A percentile compares a stretch with the other conserved stretches of the same genome.
phyloP scores from a whole-genome alignment of 371 early-diverging fungal species.

The Actinomortierella wolfii region DNA sequence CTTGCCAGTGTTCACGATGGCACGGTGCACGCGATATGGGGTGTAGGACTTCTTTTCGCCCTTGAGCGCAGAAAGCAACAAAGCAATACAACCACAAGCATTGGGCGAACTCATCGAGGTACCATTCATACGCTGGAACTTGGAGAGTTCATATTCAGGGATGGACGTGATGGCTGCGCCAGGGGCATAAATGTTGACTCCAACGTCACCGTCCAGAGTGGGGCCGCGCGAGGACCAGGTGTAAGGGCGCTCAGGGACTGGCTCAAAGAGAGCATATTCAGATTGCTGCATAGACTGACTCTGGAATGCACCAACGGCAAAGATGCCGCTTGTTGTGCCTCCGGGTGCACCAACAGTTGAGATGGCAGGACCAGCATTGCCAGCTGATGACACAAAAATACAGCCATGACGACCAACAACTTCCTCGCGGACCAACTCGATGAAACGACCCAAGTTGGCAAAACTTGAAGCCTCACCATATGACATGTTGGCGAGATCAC shows the following conservation, averaged over 20 bases:
- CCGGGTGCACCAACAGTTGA: constrained; percentile 89
- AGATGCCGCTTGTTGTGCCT: constrained; percentile 66
- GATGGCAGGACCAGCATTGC: constrained; percentile 92
- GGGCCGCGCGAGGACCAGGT: constrained; percentile 95
- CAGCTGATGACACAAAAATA: constrained; percentile 89
- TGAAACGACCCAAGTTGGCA: constrained; percentile 81
- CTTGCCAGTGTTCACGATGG: constrained; percentile 76
- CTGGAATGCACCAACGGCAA: constrained; percentile 91
- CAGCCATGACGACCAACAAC: constrained; percentile 82
- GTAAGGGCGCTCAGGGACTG: constrained; percentile 76
- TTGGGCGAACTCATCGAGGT: constrained; percentile 93
- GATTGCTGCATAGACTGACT: constrained; percentile 86
- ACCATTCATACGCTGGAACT: constrained; percentile 87
- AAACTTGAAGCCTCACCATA: constrained; percentile 86
- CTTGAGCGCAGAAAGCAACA: constrained; percentile 84
- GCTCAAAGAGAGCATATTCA: constrained; percentile 83
- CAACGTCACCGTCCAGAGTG: constrained; percentile 82
- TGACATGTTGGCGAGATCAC: constrained; percentile 95
- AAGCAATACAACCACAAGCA: constrained; percentile 83
- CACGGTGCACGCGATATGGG: constrained; percentile 83
- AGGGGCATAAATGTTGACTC: constrained; percentile 88
- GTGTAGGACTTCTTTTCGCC: constrained; percentile 68
- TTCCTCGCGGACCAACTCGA: constrained; percentile 78
- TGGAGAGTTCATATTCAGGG: constrained; percentile 83
- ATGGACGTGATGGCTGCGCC: constrained; percentile 93